Conservation (phyloP, 2,329 filamentous ascomycete species). For the Fusarium sp. region DNA sequence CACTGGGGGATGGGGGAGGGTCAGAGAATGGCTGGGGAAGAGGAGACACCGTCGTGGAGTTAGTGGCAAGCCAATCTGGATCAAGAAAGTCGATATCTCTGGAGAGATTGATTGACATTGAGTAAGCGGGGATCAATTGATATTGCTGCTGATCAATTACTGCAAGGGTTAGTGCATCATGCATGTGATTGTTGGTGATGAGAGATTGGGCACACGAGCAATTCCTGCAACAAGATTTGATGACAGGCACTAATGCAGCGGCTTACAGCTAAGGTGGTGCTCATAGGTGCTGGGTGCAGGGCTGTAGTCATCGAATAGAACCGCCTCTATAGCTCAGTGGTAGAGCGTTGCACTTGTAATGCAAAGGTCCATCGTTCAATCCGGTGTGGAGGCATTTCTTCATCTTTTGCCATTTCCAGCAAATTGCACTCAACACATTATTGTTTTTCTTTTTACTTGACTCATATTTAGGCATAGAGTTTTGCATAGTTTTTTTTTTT, state of each 20-base stretch:
- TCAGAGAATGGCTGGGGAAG: not conserved
- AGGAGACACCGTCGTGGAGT: not conserved
- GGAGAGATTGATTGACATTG: not conserved
- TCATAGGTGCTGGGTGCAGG: not conserved
- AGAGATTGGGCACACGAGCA: not conserved
- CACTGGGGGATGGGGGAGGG: not conserved
- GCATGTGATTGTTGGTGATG: not conserved
- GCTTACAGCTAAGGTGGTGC: rapidly evolving
- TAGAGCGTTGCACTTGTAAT: slow-evolving; percentile 32
- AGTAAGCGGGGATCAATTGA: not conserved
- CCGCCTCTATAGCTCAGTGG: slow-evolving; percentile 30
- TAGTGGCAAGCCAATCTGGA: not conserved
- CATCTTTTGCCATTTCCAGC: not conserved
- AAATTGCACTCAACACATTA: not conserved
- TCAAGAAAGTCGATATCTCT: not conserved
- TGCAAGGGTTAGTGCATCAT: not conserved
- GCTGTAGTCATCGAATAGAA: not conserved
- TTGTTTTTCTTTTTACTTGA: not conserved
- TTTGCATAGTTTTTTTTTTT: not conserved
- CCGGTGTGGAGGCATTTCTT: slow-evolving; percentile 19
- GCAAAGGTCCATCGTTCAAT: slow-evolving; percentile 31
- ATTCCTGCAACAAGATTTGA: not conserved
- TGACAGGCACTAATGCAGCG: not conserved
- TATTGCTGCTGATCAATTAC: not conserved
- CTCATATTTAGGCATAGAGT: too few species aligned